Conservation (phyloP, 495 filamentous ascomycete species). For the Aspergillus sclerotioniger region DNA sequence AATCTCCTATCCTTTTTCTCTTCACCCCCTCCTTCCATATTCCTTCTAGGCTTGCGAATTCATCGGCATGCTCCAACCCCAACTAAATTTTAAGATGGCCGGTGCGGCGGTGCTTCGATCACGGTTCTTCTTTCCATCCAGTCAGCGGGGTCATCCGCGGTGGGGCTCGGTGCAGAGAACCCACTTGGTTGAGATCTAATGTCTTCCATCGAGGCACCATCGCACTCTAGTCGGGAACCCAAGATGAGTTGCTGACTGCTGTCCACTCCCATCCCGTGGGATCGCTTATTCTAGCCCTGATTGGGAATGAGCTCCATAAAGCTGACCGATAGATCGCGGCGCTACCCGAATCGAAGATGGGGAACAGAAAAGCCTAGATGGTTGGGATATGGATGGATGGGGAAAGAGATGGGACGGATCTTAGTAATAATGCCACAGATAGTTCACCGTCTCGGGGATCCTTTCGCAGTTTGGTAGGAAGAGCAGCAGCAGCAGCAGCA, state of each 20-base stretch:
- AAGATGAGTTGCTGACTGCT: not conserved
- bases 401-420: not conserved
- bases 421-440: not conserved
- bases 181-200: not conserved
- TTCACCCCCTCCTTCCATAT: not conserved
- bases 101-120: slow-evolving; percentile 1
- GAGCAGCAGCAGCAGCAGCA: too few relatives aligned
- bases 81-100: not conserved
- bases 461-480: too few relatives aligned
- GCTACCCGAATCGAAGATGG: not conserved
- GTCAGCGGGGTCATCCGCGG: slow-evolving; percentile 2
- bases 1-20: not conserved
- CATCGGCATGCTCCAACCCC: not conserved
- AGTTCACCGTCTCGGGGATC: not conserved
- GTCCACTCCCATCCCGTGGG: slow-evolving; percentile 1
- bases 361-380: not conserved
- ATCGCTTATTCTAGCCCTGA: slow-evolving; percentile 5
- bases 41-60: not conserved
- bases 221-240: not conserved
- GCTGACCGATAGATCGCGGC: not conserved
- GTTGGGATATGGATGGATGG: not conserved
- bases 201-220: not conserved
- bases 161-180: slow-evolving; percentile 2
- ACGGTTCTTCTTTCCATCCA: slow-evolving; percentile 11
- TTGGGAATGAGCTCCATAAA: not conserved